phyloP scores from a whole-genome alignment of 192 early-diverging fungal species.

The Cetraspora pellucida region DNA sequence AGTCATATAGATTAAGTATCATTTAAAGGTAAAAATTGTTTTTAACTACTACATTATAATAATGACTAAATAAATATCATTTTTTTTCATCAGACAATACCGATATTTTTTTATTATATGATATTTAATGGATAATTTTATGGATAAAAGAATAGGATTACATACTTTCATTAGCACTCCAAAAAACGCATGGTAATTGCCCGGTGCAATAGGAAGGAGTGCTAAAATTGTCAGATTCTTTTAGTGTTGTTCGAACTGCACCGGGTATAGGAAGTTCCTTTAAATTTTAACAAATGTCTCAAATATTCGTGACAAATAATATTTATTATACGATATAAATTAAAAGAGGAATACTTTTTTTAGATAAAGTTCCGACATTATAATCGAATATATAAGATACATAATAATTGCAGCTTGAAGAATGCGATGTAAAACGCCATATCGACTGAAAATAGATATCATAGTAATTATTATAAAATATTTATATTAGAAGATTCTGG shows the following conservation, averaged over 20 bases:
- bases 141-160: background rate
- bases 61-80: too few species aligned
- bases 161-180: constrained; percentile 30
- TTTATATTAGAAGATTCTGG: too few species aligned
- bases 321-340: background rate
- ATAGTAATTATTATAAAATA: too few species aligned
- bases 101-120: too few species aligned
- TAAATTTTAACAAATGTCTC: too few species aligned
- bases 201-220: constrained; percentile 13
- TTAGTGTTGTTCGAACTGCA: constrained; percentile 23
- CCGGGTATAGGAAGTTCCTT: constrained; percentile 27
- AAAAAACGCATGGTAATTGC: constrained; percentile 1
- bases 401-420: constrained; percentile 3
- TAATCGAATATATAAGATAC: constrained; percentile 1
- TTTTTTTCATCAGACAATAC: too few species aligned
- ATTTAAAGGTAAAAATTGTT: background rate
- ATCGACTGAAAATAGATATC: background rate
- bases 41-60: too few species aligned
- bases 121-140: too few species aligned
- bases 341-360: constrained; percentile 5
- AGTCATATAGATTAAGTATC: background rate
- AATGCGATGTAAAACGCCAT: background rate
- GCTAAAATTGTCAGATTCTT: background rate
- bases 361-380: constrained; percentile 1
- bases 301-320: background rate